Percentiles rank a stretch among this genome's conserved stretches.
These are phyloP conservation scores for Aspergillus phoenicis DNA, from an alignment of 2,329 filamentous ascomycete genomes.

Conservation along the genomic window DNA sequence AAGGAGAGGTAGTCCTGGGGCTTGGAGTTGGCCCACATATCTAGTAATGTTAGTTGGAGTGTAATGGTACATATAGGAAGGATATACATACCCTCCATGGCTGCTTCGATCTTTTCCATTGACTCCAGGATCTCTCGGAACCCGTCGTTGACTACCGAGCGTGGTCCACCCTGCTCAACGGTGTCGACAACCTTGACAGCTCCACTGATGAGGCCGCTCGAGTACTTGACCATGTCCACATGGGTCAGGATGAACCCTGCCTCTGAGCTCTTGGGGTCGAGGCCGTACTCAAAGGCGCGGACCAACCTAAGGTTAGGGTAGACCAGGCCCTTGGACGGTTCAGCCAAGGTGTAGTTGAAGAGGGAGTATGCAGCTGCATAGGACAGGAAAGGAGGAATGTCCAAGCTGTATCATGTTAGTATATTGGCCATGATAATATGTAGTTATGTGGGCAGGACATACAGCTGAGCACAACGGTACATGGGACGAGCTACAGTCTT, in stretches of 20 bases:
- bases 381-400: slow-evolving; percentile 92
- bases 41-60: slow-evolving; percentile 36
- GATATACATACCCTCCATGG: slow-evolving; percentile 70
- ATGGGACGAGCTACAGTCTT: slow-evolving; percentile 77
- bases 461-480: slow-evolving; percentile 82
- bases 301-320: slow-evolving; percentile 75
- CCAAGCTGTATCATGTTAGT: slow-evolving; percentile 49
- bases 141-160: slow-evolving; percentile 65
- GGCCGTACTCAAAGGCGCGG: slow-evolving; percentile 86
- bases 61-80: neutral
- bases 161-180: slow-evolving; percentile 52
- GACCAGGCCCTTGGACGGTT: slow-evolving; percentile 55
- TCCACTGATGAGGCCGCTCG: slow-evolving; percentile 74
- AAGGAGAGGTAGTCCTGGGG: slow-evolving; percentile 84
- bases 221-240: slow-evolving; percentile 91
- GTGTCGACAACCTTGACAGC: slow-evolving; percentile 68
- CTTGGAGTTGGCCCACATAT: slow-evolving; percentile 88
- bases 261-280: slow-evolving; percentile 84
- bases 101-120: slow-evolving; percentile 70
- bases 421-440: neutral
- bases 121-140: slow-evolving; percentile 64
- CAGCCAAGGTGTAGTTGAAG: slow-evolving; percentile 65
- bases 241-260: slow-evolving; percentile 96
- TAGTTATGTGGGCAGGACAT: slow-evolving; percentile 48
- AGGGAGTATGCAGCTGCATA: slow-evolving; percentile 67